phyloP scores from a whole-genome alignment of 139 green algal species.

The Diplosphaera chodatii region DNA sequence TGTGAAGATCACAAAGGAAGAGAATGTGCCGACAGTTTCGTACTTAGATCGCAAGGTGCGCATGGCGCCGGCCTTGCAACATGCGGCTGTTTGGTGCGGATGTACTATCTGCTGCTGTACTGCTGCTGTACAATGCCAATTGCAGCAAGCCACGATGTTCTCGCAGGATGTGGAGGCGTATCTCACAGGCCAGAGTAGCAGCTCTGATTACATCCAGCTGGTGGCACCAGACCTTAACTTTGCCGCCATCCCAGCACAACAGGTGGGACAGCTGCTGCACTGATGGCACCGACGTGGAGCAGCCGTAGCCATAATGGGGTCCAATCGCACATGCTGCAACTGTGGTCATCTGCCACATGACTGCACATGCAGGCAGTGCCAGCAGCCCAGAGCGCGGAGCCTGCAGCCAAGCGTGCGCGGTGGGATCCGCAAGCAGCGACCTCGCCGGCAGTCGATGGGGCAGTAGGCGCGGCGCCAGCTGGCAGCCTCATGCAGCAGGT shows the following conservation, averaged over 20 bases:
- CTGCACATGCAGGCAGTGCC: too few species aligned
- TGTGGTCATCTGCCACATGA: too few species aligned
- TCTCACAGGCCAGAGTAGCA: conserved; percentile 2
- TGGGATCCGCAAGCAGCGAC: not conserved
- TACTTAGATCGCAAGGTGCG: not conserved
- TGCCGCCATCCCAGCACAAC: not conserved
- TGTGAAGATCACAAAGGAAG: not conserved
- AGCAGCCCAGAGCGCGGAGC: not conserved
- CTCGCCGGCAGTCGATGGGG: not conserved
- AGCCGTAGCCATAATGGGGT: too few species aligned
- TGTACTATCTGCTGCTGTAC: too few species aligned
- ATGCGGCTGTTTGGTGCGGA: too few species aligned
- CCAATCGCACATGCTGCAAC: too few species aligned
- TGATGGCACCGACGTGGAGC: too few species aligned
- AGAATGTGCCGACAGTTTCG: not conserved
- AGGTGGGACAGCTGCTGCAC: too few species aligned
- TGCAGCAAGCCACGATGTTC: too few species aligned
- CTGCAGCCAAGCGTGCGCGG: not conserved
- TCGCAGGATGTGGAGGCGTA: conserved; percentile 8
- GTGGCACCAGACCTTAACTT: not conserved
- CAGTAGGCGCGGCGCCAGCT: not conserved
- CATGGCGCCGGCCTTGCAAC: too few species aligned
- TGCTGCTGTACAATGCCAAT: too few species aligned
- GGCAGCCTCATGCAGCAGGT: conserved; percentile 4
- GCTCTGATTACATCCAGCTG: conserved; percentile 15